Percentiles rank a stretch among this genome's conserved stretches.
These are phyloP conservation scores for Neurospora sp. DNA, from an alignment of 2,329 filamentous ascomycete species.

Conservation along the genomic window DNA sequence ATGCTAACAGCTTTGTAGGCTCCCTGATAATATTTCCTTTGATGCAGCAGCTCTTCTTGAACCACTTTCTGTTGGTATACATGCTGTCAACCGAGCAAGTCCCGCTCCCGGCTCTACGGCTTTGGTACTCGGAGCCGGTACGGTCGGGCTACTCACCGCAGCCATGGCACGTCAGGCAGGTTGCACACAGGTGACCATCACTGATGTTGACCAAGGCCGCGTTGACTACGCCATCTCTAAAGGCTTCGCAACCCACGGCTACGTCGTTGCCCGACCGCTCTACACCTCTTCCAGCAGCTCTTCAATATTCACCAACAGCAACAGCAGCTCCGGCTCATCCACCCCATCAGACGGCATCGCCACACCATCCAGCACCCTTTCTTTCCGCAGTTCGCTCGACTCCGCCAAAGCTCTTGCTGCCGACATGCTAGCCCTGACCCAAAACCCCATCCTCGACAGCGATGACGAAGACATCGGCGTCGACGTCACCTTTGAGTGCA, in stretches of 20 bases:
- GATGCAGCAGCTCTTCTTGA: conserved; percentile 51
- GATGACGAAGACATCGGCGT: conserved; percentile 54
- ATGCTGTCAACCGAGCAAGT: conserved; percentile 46
- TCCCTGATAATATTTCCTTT: conserved; percentile 49
- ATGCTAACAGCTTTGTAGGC: conserved; percentile 26
- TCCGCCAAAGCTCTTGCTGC: conserved; percentile 38
- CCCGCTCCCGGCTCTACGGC: conserved; percentile 43
- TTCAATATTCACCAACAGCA: conserved; percentile 31
- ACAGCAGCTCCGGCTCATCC: conserved; percentile 36
- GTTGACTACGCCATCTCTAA: conserved; percentile 48
- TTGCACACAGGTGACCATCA: conserved; percentile 48
- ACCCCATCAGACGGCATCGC: conserved; percentile 33
- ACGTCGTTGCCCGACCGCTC: conserved; percentile 37
- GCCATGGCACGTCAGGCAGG: conserved; percentile 52
- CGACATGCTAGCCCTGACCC: conserved; percentile 37
- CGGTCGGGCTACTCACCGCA: conserved; percentile 52
- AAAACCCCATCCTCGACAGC: conserved; percentile 21
- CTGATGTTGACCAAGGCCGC: conserved; percentile 49
- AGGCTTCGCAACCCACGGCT: conserved; percentile 51
- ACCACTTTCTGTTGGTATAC: conserved; percentile 51
- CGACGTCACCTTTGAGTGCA: conserved; percentile 66
- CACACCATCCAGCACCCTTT: conserved; percentile 36
- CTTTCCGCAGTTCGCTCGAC: conserved; percentile 39
- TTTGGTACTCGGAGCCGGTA: conserved; percentile 55
- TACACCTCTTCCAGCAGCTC: conserved; percentile 34